A percentile compares a stretch with the other conserved stretches of the same genome.
These are phyloP conservation scores for Amanita molliuscula DNA, from an alignment of 768 basidiomycete species.

Conservation along the genomic window DNA sequence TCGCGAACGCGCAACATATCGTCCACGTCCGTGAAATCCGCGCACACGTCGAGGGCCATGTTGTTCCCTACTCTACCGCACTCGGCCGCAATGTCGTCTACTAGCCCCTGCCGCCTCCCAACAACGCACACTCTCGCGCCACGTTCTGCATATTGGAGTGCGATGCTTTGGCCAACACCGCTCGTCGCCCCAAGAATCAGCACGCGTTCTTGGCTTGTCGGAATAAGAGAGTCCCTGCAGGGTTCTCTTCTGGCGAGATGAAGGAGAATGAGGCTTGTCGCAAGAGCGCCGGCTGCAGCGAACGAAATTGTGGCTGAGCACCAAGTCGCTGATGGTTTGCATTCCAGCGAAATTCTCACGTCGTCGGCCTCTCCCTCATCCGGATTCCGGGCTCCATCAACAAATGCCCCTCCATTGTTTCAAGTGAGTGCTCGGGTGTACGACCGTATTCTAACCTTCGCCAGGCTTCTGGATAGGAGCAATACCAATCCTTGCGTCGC, in stretches of 20 bases:
- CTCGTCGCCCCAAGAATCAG: constrained; percentile 77
- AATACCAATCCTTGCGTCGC: too few species aligned
- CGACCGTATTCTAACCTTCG: too few species aligned
- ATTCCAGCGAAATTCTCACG: background rate
- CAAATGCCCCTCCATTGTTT: too few species aligned
- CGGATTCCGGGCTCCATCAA: too few species aligned
- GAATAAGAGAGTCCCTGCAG: constrained; percentile 25
- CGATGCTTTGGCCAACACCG: constrained; percentile 70
- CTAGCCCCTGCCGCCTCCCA: constrained; percentile 45
- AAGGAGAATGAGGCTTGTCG: background rate
- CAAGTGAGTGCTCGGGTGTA: too few species aligned
- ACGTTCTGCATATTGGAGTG: constrained; percentile 58
- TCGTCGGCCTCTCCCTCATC: too few species aligned
- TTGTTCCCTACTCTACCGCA: constrained; percentile 26
- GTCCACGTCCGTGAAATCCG: constrained; percentile 53
- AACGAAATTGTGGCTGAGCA: background rate
- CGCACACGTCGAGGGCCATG: constrained; percentile 39
- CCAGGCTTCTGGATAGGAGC: too few species aligned
- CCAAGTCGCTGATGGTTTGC: background rate
- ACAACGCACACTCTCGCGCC: constrained; percentile 72
- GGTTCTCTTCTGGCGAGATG: constrained; percentile 12
- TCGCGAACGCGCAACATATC: constrained; percentile 58
- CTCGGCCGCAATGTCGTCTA: constrained; percentile 53
- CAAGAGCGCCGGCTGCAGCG: background rate
- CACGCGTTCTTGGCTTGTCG: constrained; percentile 52